Evolutionary conservation across 345 rosid genomes (phyloP).

Genomic region (Acer campestre): DNA sequence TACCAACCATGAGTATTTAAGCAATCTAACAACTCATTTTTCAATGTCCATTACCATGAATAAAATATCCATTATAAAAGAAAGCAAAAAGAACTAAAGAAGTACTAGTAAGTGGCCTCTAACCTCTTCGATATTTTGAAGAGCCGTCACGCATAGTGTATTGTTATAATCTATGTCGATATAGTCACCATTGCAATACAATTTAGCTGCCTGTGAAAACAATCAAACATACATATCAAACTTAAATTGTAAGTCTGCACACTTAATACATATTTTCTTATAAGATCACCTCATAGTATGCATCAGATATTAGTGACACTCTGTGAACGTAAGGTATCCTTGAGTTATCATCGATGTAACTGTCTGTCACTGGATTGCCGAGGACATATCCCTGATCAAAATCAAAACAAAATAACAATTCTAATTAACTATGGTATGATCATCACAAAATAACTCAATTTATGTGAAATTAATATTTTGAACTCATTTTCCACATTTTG

Average conservation of each 20-base stretch:
- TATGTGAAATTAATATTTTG: too few relatives aligned
- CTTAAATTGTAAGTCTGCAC: too few relatives aligned
- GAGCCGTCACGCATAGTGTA: slow-evolving; percentile 28
- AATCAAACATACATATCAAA: background rate
- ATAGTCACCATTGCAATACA: slow-evolving; percentile 31
- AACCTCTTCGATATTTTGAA: slow-evolving; percentile 33
- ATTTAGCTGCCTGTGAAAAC: slow-evolving; percentile 27
- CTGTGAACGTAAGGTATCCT: slow-evolving; percentile 37
- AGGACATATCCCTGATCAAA: slow-evolving; percentile 38
- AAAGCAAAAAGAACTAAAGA: background rate
- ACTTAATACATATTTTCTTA: too few relatives aligned
- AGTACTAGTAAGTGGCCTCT: background rate
- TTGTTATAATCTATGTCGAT: slow-evolving; percentile 27
- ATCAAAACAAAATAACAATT: too few relatives aligned
- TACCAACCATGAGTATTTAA: too few relatives aligned
- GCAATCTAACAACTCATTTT: too few relatives aligned
- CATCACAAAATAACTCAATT: too few relatives aligned
- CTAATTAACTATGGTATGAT: too few relatives aligned
- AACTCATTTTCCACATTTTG: too few relatives aligned
- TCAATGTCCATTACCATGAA: background rate
- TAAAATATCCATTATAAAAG: background rate
- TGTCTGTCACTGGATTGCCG: slow-evolving; percentile 40
- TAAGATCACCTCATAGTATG: slow-evolving; percentile 27
- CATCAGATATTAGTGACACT: slow-evolving; percentile 40
- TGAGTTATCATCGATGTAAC: slow-evolving; percentile 29